These are phyloP conservation scores for Prosopis cineraria DNA, from an alignment of 306 rosid species.

Conservation along the genomic window DNA sequence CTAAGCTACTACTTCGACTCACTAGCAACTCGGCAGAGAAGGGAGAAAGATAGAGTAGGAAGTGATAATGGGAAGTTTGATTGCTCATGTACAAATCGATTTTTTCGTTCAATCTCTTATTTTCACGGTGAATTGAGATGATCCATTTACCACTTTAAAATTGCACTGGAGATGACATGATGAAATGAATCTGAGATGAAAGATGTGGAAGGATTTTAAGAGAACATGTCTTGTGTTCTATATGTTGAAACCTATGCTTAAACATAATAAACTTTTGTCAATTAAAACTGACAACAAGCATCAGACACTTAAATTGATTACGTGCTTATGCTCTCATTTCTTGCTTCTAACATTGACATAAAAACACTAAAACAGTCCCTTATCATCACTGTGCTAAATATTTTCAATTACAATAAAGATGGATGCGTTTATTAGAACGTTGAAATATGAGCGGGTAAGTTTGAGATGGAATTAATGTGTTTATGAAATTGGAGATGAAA, in stretches of 20 bases:
- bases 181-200: constrained; percentile 21
- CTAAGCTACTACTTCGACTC: not conserved
- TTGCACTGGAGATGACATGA: not conserved
- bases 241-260: not conserved
- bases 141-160: not conserved
- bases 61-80: not conserved
- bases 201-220: constrained; percentile 8
- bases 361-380: not conserved
- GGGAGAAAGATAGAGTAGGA: not conserved
- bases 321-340: not conserved
- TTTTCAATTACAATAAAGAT: not conserved
- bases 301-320: not conserved
- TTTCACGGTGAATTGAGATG: not conserved
- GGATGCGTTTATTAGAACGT: not conserved
- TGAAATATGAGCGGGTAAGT: constrained; percentile 5
- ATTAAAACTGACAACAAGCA: not conserved
- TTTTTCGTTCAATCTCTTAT: not conserved
- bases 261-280: not conserved
- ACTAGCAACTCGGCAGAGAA: not conserved
- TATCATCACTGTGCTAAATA: not conserved
- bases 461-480: not conserved
- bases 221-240: not conserved
- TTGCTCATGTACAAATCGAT: constrained; percentile 2
- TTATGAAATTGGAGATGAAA: not conserved
- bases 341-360: not conserved